A percentile compares a stretch with the other conserved stretches of the same genome.
These are phyloP conservation scores for Fusarium pseudocircinatum DNA, from an alignment of 2,329 filamentous ascomycete genomes.

Conservation along the genomic window DNA sequence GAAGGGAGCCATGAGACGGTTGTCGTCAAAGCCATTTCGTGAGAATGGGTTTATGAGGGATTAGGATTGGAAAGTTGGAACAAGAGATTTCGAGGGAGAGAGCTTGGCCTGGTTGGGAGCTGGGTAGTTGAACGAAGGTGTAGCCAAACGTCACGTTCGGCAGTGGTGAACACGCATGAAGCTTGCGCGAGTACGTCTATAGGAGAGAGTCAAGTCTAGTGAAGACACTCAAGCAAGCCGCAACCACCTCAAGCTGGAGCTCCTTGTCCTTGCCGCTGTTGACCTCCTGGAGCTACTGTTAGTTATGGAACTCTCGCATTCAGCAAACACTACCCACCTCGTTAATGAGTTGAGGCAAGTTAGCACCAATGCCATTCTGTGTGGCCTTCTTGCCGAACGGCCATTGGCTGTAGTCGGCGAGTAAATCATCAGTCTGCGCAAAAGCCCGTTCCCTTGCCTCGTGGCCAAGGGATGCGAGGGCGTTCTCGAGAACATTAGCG, in stretches of 20 bases:
- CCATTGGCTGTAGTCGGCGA: slow-evolving; percentile 97
- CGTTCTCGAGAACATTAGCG: slow-evolving; percentile 97
- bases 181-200: slow-evolving; percentile 55
- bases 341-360: slow-evolving; percentile 84
- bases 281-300: slow-evolving; percentile 67
- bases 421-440: slow-evolving; percentile 93
- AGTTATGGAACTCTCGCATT: slow-evolving; percentile 4
- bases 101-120: slow-evolving; percentile 30
- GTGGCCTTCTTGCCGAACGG: slow-evolving; percentile 89
- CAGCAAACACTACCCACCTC: slow-evolving; percentile 64
- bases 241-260: slow-evolving; percentile 95
- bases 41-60: slow-evolving; percentile 13
- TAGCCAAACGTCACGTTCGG: slow-evolving; percentile 21
- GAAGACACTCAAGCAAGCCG: slow-evolving; percentile 96
- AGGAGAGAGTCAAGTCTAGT: slow-evolving; percentile 96
- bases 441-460: slow-evolving; percentile 95
- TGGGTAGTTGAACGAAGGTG: slow-evolving; percentile 30
- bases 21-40: slow-evolving; percentile 31
- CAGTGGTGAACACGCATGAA: slow-evolving; percentile 14
- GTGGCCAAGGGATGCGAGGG: slow-evolving; percentile 91
- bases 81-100: slow-evolving; percentile 21
- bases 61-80: slow-evolving; percentile 28
- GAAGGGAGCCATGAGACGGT: slow-evolving; percentile 17
- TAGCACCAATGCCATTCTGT: slow-evolving; percentile 86
- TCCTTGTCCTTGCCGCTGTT: slow-evolving; percentile 91